Percentiles rank a stretch among this genome's conserved stretches.
Evolutionary conservation across 257 asterid species (phyloP).

Genomic region (Penstemon barbatus): DNA sequence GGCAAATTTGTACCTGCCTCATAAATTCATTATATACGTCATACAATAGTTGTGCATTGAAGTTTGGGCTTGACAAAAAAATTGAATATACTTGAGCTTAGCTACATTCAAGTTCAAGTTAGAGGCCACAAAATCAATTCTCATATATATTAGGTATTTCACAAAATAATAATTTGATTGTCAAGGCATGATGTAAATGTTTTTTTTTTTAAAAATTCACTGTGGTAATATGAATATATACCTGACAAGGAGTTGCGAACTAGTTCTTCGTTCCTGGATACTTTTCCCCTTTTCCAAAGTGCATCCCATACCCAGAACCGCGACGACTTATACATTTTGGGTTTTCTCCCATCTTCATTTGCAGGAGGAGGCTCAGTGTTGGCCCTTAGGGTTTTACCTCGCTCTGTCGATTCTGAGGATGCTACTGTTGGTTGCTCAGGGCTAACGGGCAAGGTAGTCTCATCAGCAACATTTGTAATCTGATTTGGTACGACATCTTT

Average conservation of each 20-base stretch:
- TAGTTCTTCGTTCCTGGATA: slow-evolving; percentile 26
- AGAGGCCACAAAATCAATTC: not conserved
- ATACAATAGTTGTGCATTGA: not conserved
- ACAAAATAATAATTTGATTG: not conserved
- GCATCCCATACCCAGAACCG: slow-evolving; percentile 30
- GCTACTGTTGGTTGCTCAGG: slow-evolving; percentile 21
- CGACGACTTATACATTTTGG: slow-evolving; percentile 23
- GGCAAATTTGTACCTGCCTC: not conserved
- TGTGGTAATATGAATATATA: slow-evolving; percentile 14
- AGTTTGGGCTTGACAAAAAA: not conserved
- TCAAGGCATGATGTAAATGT: not conserved
- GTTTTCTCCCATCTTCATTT: slow-evolving; percentile 22
- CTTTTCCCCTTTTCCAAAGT: slow-evolving; percentile 31
- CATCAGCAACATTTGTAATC: slow-evolving; percentile 15
- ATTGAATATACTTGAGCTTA: not conserved
- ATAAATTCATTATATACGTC: not conserved
- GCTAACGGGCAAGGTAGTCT: not conserved
- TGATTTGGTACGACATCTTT: slow-evolving; percentile 7
- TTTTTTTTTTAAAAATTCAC: not conserved
- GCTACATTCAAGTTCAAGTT: not conserved
- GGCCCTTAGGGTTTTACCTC: slow-evolving; percentile 7
- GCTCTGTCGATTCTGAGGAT: not conserved
- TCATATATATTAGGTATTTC: not conserved
- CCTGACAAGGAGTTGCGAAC: slow-evolving; percentile 18
- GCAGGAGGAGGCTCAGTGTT: slow-evolving; percentile 17